These are phyloP conservation scores for Chionographis japonica DNA, from an alignment of 106 monocot species.

Conservation along the genomic window DNA sequence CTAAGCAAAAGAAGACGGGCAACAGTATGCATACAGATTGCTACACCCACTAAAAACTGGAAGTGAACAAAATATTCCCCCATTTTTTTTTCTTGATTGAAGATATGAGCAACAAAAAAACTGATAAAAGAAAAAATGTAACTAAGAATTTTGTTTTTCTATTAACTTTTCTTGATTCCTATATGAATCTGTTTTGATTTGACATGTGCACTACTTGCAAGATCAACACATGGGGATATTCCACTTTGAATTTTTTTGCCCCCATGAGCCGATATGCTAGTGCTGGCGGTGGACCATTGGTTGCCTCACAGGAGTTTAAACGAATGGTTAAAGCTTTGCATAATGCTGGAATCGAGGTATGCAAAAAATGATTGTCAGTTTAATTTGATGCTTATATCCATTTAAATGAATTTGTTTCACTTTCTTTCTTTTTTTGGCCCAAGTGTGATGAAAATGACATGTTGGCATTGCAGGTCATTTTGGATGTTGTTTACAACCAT, in stretches of 20 bases:
- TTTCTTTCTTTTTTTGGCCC: slow-evolving; percentile 2
- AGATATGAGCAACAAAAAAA: no score
- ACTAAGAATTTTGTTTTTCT: no score
- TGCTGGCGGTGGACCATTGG: slow-evolving; percentile 72
- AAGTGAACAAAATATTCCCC: no score
- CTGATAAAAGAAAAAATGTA: no score
- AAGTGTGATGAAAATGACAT: slow-evolving; percentile 5
- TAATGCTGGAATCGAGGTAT: slow-evolving; percentile 92
- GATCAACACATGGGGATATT: slow-evolving; percentile 99
- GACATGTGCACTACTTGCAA: slow-evolving; percentile 20
- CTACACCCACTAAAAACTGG: neutral
- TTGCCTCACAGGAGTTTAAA: slow-evolving; percentile 83
- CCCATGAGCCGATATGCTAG: slow-evolving; percentile 99
- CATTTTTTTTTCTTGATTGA: no score
- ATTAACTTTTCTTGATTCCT: no score
- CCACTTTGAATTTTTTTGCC: slow-evolving; percentile 96
- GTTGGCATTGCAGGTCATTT: slow-evolving; percentile 59
- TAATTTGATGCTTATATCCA: no score
- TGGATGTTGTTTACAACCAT: slow-evolving; percentile 99
- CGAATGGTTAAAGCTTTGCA: slow-evolving; percentile 96
- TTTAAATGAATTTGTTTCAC: neutral
- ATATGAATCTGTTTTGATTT: neutral
- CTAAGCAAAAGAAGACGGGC: neutral
- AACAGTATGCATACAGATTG: neutral
- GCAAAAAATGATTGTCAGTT: neutral